Evolutionary conservation across 257 asterid genomes (phyloP).

Genomic region (Thymus mandschuricus): DNA sequence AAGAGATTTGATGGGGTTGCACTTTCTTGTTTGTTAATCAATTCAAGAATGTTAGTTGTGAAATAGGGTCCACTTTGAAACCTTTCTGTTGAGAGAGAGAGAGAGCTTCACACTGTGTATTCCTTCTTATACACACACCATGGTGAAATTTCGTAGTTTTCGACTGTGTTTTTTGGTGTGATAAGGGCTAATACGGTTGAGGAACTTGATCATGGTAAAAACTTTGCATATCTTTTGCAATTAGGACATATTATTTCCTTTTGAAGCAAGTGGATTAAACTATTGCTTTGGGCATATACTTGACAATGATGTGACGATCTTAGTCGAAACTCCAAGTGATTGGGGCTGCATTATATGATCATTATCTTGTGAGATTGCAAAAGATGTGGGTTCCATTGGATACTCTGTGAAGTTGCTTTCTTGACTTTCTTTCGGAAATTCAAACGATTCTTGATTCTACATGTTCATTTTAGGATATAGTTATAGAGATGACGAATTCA

Average conservation of each 20-base stretch:
- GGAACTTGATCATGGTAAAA: slow-evolving; percentile 13
- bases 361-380: slow-evolving; percentile 25
- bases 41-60: slow-evolving; percentile 23
- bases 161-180: slow-evolving; percentile 12
- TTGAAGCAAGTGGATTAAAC: slow-evolving; percentile 38
- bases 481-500: slow-evolving; percentile 24
- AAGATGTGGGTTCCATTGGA: slow-evolving; percentile 29
- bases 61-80: slow-evolving; percentile 28
- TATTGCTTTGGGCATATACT: slow-evolving; percentile 32
- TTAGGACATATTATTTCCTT: slow-evolving; percentile 13
- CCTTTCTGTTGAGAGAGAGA: slow-evolving; percentile 26
- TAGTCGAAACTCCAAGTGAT: slow-evolving; percentile 9
- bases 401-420: slow-evolving; percentile 12
- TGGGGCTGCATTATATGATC: not conserved
- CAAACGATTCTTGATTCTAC: slow-evolving; percentile 41
- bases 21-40: slow-evolving; percentile 18
- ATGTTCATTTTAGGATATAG: slow-evolving; percentile 21
- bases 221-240: slow-evolving; percentile 9
- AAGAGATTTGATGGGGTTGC: slow-evolving; percentile 1
- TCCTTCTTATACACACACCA: slow-evolving; percentile 1
- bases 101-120: slow-evolving; percentile 13
- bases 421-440: slow-evolving; percentile 35
- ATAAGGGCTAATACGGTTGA: not conserved
- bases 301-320: slow-evolving; percentile 25
- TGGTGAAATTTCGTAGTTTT: not conserved